Evolutionary conservation across 768 basidiomycete species (phyloP).

Genomic region (Agaricus bisporus): DNA sequence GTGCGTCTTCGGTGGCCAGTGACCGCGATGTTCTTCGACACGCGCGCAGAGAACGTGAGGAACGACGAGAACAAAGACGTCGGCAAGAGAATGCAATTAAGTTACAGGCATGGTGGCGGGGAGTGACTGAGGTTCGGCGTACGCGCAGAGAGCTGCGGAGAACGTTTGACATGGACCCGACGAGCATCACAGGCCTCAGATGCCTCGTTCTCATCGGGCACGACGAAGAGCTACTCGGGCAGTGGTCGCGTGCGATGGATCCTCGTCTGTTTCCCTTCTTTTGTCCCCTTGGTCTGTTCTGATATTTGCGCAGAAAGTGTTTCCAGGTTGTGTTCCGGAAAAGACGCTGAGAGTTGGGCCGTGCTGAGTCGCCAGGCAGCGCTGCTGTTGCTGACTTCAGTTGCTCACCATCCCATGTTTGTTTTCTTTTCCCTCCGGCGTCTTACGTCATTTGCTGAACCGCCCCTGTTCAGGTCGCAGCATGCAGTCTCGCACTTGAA

Average conservation of each 20-base stretch:
- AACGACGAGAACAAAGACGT: slow-evolving; percentile 49
- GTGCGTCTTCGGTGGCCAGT: slow-evolving; percentile 43
- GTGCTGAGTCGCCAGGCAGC: slow-evolving; percentile 47
- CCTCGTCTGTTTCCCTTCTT: neutral
- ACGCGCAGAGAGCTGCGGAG: slow-evolving; percentile 40
- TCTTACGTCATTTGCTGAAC: neutral
- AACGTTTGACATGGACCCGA: slow-evolving; percentile 47
- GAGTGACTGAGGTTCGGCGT: slow-evolving; percentile 31
- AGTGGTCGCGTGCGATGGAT: slow-evolving; percentile 29
- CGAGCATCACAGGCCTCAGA: slow-evolving; percentile 50
- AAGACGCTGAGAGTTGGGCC: slow-evolving; percentile 45
- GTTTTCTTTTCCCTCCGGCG: slow-evolving; percentile 16
- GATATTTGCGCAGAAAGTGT: slow-evolving; percentile 2
- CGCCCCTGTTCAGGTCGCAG: slow-evolving; percentile 32
- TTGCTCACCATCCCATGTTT: slow-evolving; percentile 45
- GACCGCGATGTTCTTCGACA: slow-evolving; percentile 54
- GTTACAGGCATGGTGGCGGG: slow-evolving; percentile 72
- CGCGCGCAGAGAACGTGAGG: slow-evolving; percentile 53
- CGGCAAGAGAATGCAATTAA: slow-evolving; percentile 51
- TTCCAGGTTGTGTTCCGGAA: neutral
- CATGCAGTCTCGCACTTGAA: slow-evolving; percentile 41
- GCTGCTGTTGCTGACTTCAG: slow-evolving; percentile 44
- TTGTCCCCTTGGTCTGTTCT: neutral
- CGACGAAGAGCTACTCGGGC: slow-evolving; percentile 39
- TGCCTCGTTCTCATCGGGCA: slow-evolving; percentile 58